Base-by-base conservation (phyloP, 164 flowering plant species). In the Dillenia turbinata region DNA sequence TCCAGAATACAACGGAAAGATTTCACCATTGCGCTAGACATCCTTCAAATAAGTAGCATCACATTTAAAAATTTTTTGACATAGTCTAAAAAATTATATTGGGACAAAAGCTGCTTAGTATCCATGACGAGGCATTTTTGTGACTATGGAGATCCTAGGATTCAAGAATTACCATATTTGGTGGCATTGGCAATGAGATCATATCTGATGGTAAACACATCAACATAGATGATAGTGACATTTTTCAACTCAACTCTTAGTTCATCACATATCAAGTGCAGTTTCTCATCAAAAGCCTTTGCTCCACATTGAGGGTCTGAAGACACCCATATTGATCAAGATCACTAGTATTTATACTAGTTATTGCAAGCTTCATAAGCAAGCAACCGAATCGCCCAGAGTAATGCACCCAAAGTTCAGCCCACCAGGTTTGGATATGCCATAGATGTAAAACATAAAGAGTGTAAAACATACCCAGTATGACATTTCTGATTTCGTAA, bases 371-470 rank as follows among this genome's bases (percentile, higher is more conserved):
- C 49, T 79, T 70, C 66, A 77, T 73, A 19, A 1, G 22, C 22
- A 19, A 12, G 69, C 92, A 87, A 5, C 88, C 89, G 49, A 81
- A 45, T 16, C 86, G 87, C 43, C 87, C 89, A 0, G 85, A 81
- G 51, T 81, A 81, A 45, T 84, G 86, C 52, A 86, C 61, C 89
- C 87, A 81, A 86, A 84, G 24, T 81, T 79, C 72, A 66, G 79
- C n/a, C 77, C 92, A 22, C 92, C 92, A 48, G 62, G 40, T 14
- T 61, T 52, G 22, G 82, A 78, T 52, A 86, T 84, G 70, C 66
- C 33, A 26, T 26, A 26, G 2, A 26, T 26, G 33, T 26, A 19
- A 19, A 19, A 19, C 22, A 19, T 19, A 19, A 19, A 19, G 22
- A 19, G 22, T 19, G 22, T 19, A 19, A 19, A 19, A 19, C 22